Evolutionary conservation across 345 rosid species (phyloP).

Genomic region (Laguncularia racemosa): DNA sequence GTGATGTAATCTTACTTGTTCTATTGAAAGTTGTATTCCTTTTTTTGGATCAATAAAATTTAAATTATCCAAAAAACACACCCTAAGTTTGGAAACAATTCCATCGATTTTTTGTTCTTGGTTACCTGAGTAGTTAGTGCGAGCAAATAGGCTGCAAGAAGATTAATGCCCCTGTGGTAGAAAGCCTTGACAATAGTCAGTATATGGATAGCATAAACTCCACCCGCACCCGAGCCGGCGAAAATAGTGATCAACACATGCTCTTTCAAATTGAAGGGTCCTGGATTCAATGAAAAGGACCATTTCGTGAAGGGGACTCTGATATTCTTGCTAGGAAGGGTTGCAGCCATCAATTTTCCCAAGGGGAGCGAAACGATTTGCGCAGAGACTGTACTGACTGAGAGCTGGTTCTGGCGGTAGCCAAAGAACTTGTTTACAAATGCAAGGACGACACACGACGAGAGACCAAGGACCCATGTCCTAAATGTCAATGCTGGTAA

Average conservation of each 20-base stretch:
- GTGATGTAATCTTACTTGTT: too few species aligned
- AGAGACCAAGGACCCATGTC: conserved; percentile 47
- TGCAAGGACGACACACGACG: conserved; percentile 38
- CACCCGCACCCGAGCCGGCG: conserved; percentile 38
- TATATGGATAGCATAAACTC: conserved; percentile 35
- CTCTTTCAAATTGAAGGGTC: conserved; percentile 46
- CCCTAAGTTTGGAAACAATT: neutral
- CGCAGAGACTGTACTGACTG: conserved; percentile 25
- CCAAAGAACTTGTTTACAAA: conserved; percentile 47
- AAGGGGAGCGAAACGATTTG: conserved; percentile 42
- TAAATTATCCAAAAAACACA: too few species aligned
- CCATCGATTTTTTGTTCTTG: neutral
- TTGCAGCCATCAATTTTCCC: conserved; percentile 41
- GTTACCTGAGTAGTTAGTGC: conserved; percentile 36
- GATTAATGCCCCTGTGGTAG: conserved; percentile 27
- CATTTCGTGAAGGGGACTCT: conserved; percentile 24
- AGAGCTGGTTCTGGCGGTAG: conserved; percentile 35
- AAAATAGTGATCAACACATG: conserved; percentile 54
- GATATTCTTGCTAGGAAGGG: conserved; percentile 28
- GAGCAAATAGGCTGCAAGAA: conserved; percentile 15
- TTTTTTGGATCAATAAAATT: too few species aligned
- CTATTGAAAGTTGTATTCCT: too few species aligned
- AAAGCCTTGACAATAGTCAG: conserved; percentile 40
- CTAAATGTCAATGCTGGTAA: conserved; percentile 36
- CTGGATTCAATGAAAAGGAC: conserved; percentile 43